Percentiles rank a stretch among this genome's conserved stretches.
Conservation (phyloP, 176 grass and related monocot genomes). For the Puccinellia tenuiflora region DNA sequence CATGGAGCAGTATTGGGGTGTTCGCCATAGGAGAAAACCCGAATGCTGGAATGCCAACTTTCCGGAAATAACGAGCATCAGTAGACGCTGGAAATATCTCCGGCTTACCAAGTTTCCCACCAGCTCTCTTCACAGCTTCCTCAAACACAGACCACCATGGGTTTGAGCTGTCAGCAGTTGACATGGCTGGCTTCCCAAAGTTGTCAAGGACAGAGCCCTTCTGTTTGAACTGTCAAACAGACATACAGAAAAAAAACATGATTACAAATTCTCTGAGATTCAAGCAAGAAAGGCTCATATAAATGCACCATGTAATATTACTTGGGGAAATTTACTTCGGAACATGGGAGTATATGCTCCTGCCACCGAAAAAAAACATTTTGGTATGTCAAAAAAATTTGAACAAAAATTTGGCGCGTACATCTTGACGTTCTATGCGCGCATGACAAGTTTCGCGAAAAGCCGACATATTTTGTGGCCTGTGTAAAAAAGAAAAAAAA, state of each 20-base stretch:
- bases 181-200: conserved; percentile 68
- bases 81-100: conserved; percentile 90
- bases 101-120: conserved; percentile 69
- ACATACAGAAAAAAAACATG: background rate
- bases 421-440: no score
- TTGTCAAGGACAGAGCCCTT: conserved; percentile 55
- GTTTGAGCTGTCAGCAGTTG: conserved; percentile 60
- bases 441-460: no score
- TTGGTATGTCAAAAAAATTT: no score
- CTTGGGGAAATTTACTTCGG: no score
- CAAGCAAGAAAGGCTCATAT: background rate
- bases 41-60: conserved; percentile 73
- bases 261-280: background rate
- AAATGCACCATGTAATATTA: background rate
- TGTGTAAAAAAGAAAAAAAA: no score
- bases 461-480: no score
- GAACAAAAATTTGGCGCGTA: no score
- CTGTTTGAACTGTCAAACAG: conserved; percentile 58
- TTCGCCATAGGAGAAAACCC: conserved; percentile 94
- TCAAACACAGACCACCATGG: conserved; percentile 70
- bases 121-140: conserved; percentile 65
- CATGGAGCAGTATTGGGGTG: conserved; percentile 83
- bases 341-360: no score
- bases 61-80: conserved; percentile 73
- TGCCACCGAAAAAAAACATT: no score